Evolutionary conservation across 108 stramenopile species (phyloP), one percentile per base, ranked within the genome.

Genomic region (Fistulifera solaris): DNA sequence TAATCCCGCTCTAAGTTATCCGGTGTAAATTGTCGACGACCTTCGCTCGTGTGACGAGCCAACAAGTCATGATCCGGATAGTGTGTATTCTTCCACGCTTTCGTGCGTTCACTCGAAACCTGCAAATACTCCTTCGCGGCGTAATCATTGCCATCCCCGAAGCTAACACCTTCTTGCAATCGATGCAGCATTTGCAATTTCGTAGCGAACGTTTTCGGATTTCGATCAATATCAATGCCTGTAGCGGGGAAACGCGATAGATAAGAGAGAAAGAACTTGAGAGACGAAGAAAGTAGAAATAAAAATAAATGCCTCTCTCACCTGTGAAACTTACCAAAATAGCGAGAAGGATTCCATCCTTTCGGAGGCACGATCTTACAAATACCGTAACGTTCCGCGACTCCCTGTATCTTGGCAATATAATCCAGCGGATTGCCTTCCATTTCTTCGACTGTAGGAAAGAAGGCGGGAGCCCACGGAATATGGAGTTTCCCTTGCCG

Each of bases 331-430:
- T 4, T 11, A 45, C 44, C 44, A 45, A 45, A 64, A 40, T 62
- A 74, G 2, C 80, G 78, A 2, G 53, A 27, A 7, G 78, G 85
- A 19, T 75, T 77, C 98, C 94, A 94, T 35, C 94, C 96, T 28
- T 68, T 55, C 1, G 98, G 98, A 48, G 98, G 98, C 0, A 97
- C 93, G 52, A 99, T 97, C 68, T 94, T 97, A 62, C 79, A 84
- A 62, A 99, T 96, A 54, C 98, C 98, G 62, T 85, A 94, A 38
- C 56, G 43, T 68, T 94, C 86, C 16, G 95, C 98, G 39, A 73
- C 71, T 10, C 73, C 67, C 35, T 87, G 57, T 61, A 98, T 94
- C 43, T 78, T 93, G 28, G 83, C 76, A 44, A 98, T 81, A 67
- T 89, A 98, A 24, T 76, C 59, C 47, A 92, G 65, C 6, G 91